Conservation (phyloP, 2,329 filamentous ascomycete genomes). For the Sodiomyces alkalinus region DNA sequence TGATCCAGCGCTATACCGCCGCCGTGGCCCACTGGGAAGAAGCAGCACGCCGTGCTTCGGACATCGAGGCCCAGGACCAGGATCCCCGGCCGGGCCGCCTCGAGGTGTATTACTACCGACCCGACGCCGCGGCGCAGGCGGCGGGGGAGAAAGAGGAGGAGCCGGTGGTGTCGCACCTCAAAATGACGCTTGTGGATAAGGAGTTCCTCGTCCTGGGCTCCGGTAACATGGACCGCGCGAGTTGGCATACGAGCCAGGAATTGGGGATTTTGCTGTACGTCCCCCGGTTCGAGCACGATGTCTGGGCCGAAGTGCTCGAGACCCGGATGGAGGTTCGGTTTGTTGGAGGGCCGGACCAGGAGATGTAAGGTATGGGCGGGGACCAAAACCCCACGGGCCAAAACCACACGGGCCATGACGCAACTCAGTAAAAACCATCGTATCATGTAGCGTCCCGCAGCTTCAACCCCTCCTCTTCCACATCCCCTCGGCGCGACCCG, state of each 20-base stretch:
- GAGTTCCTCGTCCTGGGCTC: conserved; percentile 57
- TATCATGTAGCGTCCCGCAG: too few relatives aligned
- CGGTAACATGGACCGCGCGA: conserved; percentile 73
- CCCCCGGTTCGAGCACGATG: conserved; percentile 18
- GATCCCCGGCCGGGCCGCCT: conserved; percentile 29
- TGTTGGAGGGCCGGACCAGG: conserved; percentile 3
- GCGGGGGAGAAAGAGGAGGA: conserved; percentile 25
- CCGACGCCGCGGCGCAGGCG: conserved; percentile 15
- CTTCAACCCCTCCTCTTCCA: neutral
- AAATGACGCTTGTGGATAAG: conserved; percentile 59
- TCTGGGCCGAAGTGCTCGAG: conserved; percentile 23
- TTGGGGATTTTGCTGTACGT: conserved; percentile 48
- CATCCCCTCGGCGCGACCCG: conserved; percentile 2
- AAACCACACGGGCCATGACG: too few relatives aligned
- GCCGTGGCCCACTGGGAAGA: conserved; percentile 7
- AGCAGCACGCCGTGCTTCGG: conserved; percentile 7
- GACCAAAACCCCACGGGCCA: too few relatives aligned
- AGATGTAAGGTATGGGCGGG: neutral
- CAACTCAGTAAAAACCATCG: too few relatives aligned
- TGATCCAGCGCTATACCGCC: conserved; percentile 39
- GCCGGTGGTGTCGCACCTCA: conserved; percentile 62
- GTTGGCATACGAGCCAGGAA: conserved; percentile 79
- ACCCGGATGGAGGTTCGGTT: conserved; percentile 18
- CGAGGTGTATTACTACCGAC: conserved; percentile 41
- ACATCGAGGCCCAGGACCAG: conserved; percentile 28